A percentile compares a stretch with the other conserved stretches of the same genome.
Conservation (phyloP, 192 early-diverging fungal genomes). For the Obelidium mucronatum region DNA sequence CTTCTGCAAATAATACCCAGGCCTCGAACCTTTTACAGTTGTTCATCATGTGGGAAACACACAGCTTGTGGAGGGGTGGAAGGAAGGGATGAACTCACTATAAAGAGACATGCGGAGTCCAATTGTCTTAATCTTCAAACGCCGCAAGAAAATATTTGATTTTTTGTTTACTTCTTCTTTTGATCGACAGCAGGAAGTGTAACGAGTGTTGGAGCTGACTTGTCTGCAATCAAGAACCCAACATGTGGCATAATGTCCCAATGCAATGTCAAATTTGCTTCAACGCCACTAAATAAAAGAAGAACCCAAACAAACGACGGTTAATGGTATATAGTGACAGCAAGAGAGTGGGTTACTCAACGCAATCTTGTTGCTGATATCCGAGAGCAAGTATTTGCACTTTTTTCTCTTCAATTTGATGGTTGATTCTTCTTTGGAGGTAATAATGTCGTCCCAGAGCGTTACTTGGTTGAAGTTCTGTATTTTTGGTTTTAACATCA, state of each 20-base stretch:
- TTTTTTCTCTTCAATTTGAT: constrained; percentile 61
- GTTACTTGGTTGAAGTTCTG: constrained; percentile 72
- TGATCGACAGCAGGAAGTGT: background rate
- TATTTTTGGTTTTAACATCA: background rate
- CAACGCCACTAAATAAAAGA: constrained; percentile 53
- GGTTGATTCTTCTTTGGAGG: constrained; percentile 67
- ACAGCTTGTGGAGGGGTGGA: background rate
- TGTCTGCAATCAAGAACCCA: constrained; percentile 64
- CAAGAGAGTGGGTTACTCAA: constrained; percentile 46
- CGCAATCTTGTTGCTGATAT: constrained; percentile 74
- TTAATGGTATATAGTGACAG: background rate
- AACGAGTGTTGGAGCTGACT: constrained; percentile 35
- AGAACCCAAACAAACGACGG: background rate
- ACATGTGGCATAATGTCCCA: constrained; percentile 86
- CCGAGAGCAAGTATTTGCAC: constrained; percentile 75
- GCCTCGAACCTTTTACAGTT: constrained; percentile 29
- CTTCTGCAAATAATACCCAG: background rate
- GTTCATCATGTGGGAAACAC: constrained; percentile 16
- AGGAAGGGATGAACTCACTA: background rate
- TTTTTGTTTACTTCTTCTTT: constrained; percentile 6
- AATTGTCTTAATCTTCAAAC: background rate
- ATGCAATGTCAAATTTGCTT: constrained; percentile 76
- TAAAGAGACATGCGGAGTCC: background rate
- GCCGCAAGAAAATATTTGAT: background rate
- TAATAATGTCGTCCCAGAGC: constrained; percentile 86